A percentile compares a stretch with the other conserved stretches of the same genome.
These are phyloP conservation scores for Phytophthora agathidicida DNA, from an alignment of 352 stramenopile genomes.

Conservation along the genomic window DNA sequence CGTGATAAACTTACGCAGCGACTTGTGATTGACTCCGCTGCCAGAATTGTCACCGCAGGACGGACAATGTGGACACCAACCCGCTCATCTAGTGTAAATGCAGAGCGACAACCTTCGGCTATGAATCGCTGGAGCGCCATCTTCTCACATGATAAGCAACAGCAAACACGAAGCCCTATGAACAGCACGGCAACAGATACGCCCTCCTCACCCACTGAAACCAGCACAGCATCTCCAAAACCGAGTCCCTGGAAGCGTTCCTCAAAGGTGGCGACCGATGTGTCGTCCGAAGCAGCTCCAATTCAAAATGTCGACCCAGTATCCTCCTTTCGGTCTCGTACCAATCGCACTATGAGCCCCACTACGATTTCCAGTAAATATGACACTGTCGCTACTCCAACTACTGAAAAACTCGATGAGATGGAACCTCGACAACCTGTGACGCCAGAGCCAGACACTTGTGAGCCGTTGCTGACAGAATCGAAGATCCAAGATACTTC, in stretches of 20 bases:
- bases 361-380: neutral
- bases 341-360: slow-evolving; percentile 3
- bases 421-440: neutral
- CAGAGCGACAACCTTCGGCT: slow-evolving; percentile 24
- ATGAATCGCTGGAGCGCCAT: slow-evolving; percentile 44
- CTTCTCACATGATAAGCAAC: slow-evolving; percentile 39
- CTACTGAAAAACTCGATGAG: slow-evolving; percentile 6
- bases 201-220: slow-evolving; percentile 7
- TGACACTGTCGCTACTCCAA: neutral
- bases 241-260: slow-evolving; percentile 19
- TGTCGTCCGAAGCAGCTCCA: slow-evolving; percentile 4
- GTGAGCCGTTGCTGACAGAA: neutral
- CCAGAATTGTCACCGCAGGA: slow-evolving; percentile 19
- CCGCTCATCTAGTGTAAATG: slow-evolving; percentile 19
- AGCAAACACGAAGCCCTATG: slow-evolving; percentile 38
- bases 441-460: neutral
- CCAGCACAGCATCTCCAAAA: slow-evolving; percentile 13
- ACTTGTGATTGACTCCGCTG: slow-evolving; percentile 37
- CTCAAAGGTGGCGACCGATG: slow-evolving; percentile 18
- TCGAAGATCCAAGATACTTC: neutral
- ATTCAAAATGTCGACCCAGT: slow-evolving; percentile 6
- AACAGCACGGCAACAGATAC: slow-evolving; percentile 24
- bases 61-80: slow-evolving; percentile 32
- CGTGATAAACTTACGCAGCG: slow-evolving; percentile 40
- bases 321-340: slow-evolving; percentile 12